Evolutionary conservation across 495 filamentous ascomycete species (phyloP).

Genomic region (Viridothelium virens): DNA sequence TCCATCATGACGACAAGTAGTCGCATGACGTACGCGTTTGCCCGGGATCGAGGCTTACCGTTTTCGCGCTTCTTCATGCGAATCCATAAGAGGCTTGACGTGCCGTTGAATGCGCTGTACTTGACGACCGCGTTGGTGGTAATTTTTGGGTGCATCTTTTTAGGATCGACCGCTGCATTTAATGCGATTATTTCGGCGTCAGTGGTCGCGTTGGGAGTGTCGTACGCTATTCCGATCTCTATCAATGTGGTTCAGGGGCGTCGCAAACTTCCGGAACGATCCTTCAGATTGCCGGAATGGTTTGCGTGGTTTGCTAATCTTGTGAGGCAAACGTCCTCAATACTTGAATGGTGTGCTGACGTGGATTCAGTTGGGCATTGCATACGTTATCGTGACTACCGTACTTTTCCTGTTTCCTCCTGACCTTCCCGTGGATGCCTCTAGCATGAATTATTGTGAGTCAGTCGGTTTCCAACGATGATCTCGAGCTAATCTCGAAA

Average conservation of each 20-base stretch:
- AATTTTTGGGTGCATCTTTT: constrained; percentile 65
- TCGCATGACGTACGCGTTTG: constrained; percentile 72
- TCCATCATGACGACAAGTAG: constrained; percentile 70
- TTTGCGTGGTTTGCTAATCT: constrained; percentile 59
- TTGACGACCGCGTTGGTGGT: constrained; percentile 57
- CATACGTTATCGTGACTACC: constrained; percentile 59
- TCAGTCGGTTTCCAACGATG: constrained; percentile 33
- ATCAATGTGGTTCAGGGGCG: constrained; percentile 61
- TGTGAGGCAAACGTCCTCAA: constrained; percentile 9
- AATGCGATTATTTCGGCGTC: constrained; percentile 64
- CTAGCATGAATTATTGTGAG: constrained; percentile 54
- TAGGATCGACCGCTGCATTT: constrained; percentile 61
- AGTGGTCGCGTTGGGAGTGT: constrained; percentile 62
- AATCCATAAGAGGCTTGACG: constrained; percentile 54
- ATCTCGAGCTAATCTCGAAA: constrained; percentile 47
- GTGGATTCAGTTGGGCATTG: constrained; percentile 48
- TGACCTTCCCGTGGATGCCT: constrained; percentile 53
- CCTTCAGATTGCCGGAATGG: constrained; percentile 51
- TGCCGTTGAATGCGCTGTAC: constrained; percentile 62
- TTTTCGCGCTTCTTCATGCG: constrained; percentile 55
- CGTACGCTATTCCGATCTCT: constrained; percentile 63
- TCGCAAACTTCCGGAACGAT: constrained; percentile 49
- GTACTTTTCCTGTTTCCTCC: constrained; percentile 74
- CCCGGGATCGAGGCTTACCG: constrained; percentile 63
- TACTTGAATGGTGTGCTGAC: constrained; percentile 21